Evolutionary conservation across 1,139 yeast genomes (phyloP).

Genomic region (Zygoascus meyerae): DNA sequence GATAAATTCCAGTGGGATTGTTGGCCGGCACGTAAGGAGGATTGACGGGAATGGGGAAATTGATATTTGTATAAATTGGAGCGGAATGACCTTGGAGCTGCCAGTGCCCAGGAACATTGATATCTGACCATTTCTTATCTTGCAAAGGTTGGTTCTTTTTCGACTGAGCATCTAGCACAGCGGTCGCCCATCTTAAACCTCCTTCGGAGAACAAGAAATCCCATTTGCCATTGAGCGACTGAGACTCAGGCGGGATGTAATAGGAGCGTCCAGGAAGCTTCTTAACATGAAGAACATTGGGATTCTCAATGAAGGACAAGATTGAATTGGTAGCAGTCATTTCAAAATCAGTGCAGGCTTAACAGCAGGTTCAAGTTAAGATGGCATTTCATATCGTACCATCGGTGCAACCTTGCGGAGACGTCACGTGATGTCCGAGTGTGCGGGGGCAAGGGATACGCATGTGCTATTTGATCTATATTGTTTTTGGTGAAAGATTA

Average conservation of each 20-base stretch:
- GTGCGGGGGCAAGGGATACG: too few relatives aligned
- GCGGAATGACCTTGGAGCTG: conserved; percentile 35
- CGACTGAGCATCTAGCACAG: conserved; percentile 16
- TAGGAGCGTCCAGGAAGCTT: conserved; percentile 27
- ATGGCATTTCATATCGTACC: too few relatives aligned
- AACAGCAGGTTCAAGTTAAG: too few relatives aligned
- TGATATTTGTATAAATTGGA: conserved; percentile 35
- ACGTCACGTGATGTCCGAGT: too few relatives aligned
- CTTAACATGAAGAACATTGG: conserved; percentile 20
- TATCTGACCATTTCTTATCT: conserved; percentile 15
- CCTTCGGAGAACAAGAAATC: conserved; percentile 25
- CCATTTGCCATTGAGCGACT: conserved; percentile 34
- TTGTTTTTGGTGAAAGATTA: too few relatives aligned
- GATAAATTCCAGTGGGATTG: conserved; percentile 37
- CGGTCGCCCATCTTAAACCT: conserved; percentile 27
- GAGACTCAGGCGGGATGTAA: conserved; percentile 22
- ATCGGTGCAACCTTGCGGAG: too few relatives aligned
- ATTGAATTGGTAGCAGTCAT: too few relatives aligned
- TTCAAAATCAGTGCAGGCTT: too few relatives aligned
- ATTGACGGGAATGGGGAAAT: conserved; percentile 34
- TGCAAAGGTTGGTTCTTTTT: conserved; percentile 2
- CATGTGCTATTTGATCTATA: too few relatives aligned
- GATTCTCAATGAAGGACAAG: conserved; percentile 31
- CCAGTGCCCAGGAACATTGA: conserved; percentile 38
- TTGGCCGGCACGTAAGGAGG: conserved; percentile 35